Evolutionary conservation across 202 grass and related monocot genomes (phyloP), one percentile per base, ranked within the genome.

Genomic region (Schoenoplectus tabernaemontani): DNA sequence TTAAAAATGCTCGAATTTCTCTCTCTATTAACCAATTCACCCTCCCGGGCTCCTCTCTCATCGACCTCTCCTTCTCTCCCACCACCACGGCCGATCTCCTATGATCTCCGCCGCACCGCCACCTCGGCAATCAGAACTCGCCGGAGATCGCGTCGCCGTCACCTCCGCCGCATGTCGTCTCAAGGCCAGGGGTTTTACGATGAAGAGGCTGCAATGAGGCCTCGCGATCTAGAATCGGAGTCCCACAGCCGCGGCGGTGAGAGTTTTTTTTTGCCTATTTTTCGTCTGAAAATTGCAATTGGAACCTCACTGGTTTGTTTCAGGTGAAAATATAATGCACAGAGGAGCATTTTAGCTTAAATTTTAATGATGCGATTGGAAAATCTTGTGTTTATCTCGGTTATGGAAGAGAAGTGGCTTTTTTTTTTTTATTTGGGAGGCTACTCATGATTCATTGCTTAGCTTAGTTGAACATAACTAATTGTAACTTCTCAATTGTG

Each of bases 191-290:
- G 60, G 60, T 80, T 64, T 8, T 66, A 48, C 43, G 78, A 80
- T 64, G 78, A 80, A 47, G 78, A 80, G 78, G 78, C 59, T 33
- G 78, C 4, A 64, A 26, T 46, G 58, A 43, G 78, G 78, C 59
- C 78, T 53, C 78, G 33, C 5, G 78, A 80, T 65, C 78, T 80
- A 3, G 78, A 80, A 51, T 48, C 44, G 4, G 34, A 80, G 15
- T 37, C 78, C 3, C 22, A 62, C 15, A 48, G 33, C 9, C 59
- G 39, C 9, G 17, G 15, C 17, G 59, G 78, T 80, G 58, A 80
- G 78, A 28, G 28, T 28, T 28, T 28, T 48, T 34, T 80, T 39
- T 51, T 78, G 17, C 64, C 26, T 50, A 2, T 33, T 53, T 80
- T 62, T 66, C 3, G 20, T 50, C 1, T 1, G 17, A 11, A 20